Percentiles rank a stretch among this genome's conserved stretches.
Evolutionary conservation across 768 basidiomycete genomes (phyloP).

Genomic region (Mycena kentingensis): DNA sequence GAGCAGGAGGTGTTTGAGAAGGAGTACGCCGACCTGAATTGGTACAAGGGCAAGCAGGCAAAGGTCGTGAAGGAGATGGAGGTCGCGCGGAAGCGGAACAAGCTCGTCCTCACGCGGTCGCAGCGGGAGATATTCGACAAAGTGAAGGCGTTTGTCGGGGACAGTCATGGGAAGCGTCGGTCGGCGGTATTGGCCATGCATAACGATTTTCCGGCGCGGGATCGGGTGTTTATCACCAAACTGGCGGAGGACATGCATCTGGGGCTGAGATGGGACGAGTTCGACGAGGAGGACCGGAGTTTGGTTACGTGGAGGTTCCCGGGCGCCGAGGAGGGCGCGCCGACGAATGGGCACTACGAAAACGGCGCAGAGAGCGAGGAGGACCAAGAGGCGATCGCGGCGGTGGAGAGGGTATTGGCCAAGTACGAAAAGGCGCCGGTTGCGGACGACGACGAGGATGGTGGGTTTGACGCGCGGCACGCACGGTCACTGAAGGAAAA

Average conservation of each 20-base stretch:
- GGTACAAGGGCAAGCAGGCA: conserved; percentile 92
- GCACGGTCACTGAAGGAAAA: conserved; percentile 74
- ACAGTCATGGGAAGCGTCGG: conserved; percentile 40
- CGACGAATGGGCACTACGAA: conserved; percentile 32
- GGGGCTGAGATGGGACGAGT: conserved; percentile 89
- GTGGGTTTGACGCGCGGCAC: conserved; percentile 77
- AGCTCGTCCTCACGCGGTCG: conserved; percentile 71
- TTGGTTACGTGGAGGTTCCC: conserved; percentile 71
- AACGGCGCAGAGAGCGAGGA: conserved; percentile 54
- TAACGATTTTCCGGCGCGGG: conserved; percentile 79
- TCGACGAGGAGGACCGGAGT: conserved; percentile 79
- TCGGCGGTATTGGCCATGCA: conserved; percentile 61
- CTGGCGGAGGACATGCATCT: conserved; percentile 81
- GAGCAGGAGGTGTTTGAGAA: conserved; percentile 91
- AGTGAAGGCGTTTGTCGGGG: conserved; percentile 74
- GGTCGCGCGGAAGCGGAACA: conserved; percentile 54
- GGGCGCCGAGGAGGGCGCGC: conserved; percentile 34
- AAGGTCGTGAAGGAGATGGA: conserved; percentile 72
- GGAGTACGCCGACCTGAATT: conserved; percentile 86
- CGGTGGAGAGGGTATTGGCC: conserved; percentile 77
- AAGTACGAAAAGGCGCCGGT: conserved; percentile 90
- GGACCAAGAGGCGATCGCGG: conserved; percentile 70
- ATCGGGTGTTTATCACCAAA: conserved; percentile 75
- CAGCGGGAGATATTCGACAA: conserved; percentile 80
- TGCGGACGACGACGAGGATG: conserved; percentile 66